Evolutionary conservation across 441 rosid species (phyloP), one percentile per base, ranked within the genome.

Genomic region (Isatis lusitanica): DNA sequence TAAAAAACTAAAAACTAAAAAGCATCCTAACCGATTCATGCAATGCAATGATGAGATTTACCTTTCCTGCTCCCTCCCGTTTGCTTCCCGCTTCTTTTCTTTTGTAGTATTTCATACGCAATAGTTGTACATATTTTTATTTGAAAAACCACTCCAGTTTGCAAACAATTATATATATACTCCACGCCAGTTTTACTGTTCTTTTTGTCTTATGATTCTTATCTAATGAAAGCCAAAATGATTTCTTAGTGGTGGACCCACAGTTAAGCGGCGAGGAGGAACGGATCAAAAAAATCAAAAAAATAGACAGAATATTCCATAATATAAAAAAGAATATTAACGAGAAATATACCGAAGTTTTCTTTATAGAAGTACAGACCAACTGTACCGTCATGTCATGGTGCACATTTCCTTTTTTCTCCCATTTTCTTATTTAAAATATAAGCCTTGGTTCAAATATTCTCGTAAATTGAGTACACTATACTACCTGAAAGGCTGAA

Each of bases 41-140:
- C 75, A 76, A 64, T 56, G 75, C 75, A 76, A 76, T 76, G 26
- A 76, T 76, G 67, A 70, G 63, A 76, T 76, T 65, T 13, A 40
- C 63, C 42, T 51, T 67, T 67, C 35, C 3, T n/a, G 24, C 38
- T 16, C 43, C 33, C 55, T 17, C 55, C 47, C 21, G 50, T 52
- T 52, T 66, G 42, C 42, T 67, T 10, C 21, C 17, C 28, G 17
- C 44, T 33, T 21, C 7, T 12, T 42, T 50, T 6, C 7, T 55
- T 40, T 5, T 6, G 3, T 5, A 1, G 15, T 33, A 10, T 13
- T 28, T 60, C 31, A 4, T 11, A 28, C 8, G n/a, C 44, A 11
- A 11, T 11, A 40, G 5, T 40, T 40, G 11, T 40, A 40, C 4
- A 40, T 11, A 9, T 39, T n/a, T n/a, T 31, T 39, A 16, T 28